Evolutionary conservation across 805 yeast species (phyloP), one percentile per base, ranked within the genome.

Genomic region (Kuraishia piskuri): DNA sequence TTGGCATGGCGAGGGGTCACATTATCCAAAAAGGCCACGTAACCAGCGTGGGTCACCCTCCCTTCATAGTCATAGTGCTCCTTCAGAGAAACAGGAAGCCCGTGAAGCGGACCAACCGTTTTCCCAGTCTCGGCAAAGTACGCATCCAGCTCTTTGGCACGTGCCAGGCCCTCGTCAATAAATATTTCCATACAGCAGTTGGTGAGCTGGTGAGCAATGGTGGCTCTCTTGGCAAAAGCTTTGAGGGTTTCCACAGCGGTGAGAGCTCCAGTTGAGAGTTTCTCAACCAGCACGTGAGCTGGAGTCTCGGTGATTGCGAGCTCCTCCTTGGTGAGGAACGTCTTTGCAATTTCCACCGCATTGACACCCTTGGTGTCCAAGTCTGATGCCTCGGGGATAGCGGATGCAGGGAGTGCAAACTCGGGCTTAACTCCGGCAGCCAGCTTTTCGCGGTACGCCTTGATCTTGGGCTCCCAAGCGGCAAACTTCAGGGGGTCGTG

Each of bases 21-120:
- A 56, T 76, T 68, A 56, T 72, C 74, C 31, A 75, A 61, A 47
- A 59, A 56, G 19, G 68, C 61, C 26, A 80, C 76, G 58, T 74
- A 77, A 4, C 82, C 80, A 21, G 74, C 76, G 53, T 78, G 77
- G 0, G 84, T 75, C 58, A 78, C 77, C 52, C 70, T 74, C 46
- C 83, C 85, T 49, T 66, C 70, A 54, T 73, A 74, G 52, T 69
- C 66, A 59, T 71, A 75, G 50, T 83, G 82, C 57, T 83, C 88
- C 61, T 83, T 83, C 53, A 83, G 64, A 1, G 87, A 80, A 50
- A 83, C 69, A 4, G 88, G 87, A 57, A 83, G 64, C 1, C 88
- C 88, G 47, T 84, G 86, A 52, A 83, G 69, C 1, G 85, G 83
- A 49, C 83, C 83, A 25, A 79, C 65, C 0, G 80, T 68, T 51